Conservation (phyloP, 2,329 filamentous ascomycete genomes). For the Fusarium cyanostomum region DNA sequence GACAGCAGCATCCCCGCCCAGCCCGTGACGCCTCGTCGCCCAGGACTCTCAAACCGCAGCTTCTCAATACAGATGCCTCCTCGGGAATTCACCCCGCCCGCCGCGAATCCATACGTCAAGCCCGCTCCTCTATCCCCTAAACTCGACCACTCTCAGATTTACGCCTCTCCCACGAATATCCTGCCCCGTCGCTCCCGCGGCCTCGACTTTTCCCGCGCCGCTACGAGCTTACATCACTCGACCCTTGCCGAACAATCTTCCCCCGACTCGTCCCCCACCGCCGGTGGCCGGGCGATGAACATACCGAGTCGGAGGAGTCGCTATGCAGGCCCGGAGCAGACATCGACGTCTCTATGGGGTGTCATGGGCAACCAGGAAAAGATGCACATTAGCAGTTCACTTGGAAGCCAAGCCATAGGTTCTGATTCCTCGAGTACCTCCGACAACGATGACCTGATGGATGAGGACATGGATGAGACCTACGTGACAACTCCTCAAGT, state of each 20-base stretch:
- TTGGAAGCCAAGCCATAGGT: slow-evolving; percentile 76
- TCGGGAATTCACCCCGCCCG: slow-evolving; percentile 50
- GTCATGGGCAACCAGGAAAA: slow-evolving; percentile 75
- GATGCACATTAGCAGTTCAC: slow-evolving; percentile 78
- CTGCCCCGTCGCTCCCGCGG: slow-evolving; percentile 89
- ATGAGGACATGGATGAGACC: slow-evolving; percentile 80
- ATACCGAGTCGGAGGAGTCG: slow-evolving; percentile 65
- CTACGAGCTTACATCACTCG: slow-evolving; percentile 94
- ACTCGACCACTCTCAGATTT: slow-evolving; percentile 83
- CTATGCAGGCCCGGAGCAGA: slow-evolving; percentile 66
- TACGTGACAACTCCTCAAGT: slow-evolving; percentile 87
- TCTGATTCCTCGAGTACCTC: slow-evolving; percentile 82
- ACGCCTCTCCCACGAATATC: slow-evolving; percentile 87
- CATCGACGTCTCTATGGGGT: slow-evolving; percentile 76
- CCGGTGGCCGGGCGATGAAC: slow-evolving; percentile 73
- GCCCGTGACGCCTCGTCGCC: slow-evolving; percentile 78
- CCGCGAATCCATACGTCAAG: slow-evolving; percentile 55
- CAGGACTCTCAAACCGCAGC: slow-evolving; percentile 69
- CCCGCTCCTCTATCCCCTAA: slow-evolving; percentile 83
- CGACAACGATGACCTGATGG: slow-evolving; percentile 75
- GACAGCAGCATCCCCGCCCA: slow-evolving; percentile 65
- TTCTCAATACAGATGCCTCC: slow-evolving; percentile 57
- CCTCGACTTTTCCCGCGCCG: slow-evolving; percentile 91
- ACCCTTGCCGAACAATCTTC: slow-evolving; percentile 89
- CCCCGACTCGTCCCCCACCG: slow-evolving; percentile 89